Percentiles rank a stretch among this genome's conserved stretches.
Evolutionary conservation across 2,329 filamentous ascomycete species (phyloP).

Genomic region (Botrytis galanthina): DNA sequence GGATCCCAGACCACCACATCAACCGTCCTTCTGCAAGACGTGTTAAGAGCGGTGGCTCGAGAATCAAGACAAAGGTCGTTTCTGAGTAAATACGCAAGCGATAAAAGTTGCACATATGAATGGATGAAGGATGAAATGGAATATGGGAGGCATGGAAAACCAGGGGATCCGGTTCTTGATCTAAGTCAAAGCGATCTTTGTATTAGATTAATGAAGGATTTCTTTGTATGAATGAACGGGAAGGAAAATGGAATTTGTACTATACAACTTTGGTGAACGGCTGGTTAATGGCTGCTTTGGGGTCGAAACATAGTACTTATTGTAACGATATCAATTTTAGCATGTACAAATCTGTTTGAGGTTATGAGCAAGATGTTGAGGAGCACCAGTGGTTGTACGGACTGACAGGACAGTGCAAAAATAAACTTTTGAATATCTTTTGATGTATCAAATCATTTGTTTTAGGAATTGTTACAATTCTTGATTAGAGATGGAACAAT

Average conservation of each 20-base stretch:
- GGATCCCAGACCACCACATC: constrained; percentile 63
- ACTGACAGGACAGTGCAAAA: too few relatives aligned
- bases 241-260: constrained; percentile 13
- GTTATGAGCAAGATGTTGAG: too few relatives aligned
- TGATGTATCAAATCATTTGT: too few relatives aligned
- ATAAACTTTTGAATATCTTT: too few relatives aligned
- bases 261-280: constrained; percentile 15
- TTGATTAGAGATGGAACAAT: too few relatives aligned
- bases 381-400: too few relatives aligned
- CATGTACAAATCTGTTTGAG: constrained; percentile 9
- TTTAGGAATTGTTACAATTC: too few relatives aligned
- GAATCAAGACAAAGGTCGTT: constrained; percentile 29
- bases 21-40: constrained; percentile 75
- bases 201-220: not conserved
- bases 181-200: not conserved
- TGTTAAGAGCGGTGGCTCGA: constrained; percentile 53
- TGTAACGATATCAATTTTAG: constrained; percentile 10
- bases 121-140: not conserved
- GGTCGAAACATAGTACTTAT: not conserved
- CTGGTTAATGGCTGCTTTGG: not conserved
- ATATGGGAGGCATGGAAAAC: not conserved
- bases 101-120: not conserved
- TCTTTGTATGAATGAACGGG: constrained; percentile 3
- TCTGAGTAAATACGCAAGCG: constrained; percentile 4
- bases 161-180: not conserved